phyloP scores from a whole-genome alignment of 176 grass and related monocot genomes.

The Miscanthus lutarioriparius region DNA sequence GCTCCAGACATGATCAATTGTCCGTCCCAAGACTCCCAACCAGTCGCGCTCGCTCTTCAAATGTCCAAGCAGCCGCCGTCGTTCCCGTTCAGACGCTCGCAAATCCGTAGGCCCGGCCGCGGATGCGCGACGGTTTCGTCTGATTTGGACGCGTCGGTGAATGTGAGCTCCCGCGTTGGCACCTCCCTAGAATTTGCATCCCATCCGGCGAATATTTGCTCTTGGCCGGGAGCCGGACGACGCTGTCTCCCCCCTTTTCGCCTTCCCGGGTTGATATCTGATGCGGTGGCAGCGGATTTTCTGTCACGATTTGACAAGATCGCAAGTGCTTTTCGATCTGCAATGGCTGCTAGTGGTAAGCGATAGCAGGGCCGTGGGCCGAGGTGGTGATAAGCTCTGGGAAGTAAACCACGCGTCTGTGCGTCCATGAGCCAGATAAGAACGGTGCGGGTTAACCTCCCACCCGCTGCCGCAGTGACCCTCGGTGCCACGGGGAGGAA shows the following conservation, averaged over 20 bases:
- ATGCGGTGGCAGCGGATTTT: background rate
- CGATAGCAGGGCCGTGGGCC: no score
- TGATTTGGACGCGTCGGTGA: background rate
- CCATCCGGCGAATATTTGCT: background rate
- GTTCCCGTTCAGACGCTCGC: background rate
- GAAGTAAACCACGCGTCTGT: background rate
- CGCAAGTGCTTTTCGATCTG: no score
- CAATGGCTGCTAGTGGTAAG: background rate
- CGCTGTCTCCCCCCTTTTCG: background rate
- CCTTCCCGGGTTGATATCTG: background rate
- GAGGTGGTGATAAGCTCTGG: background rate
- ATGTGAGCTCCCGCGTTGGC: no score
- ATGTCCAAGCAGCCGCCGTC: no score
- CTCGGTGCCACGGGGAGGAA: background rate
- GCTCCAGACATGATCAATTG: background rate
- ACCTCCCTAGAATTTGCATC: no score
- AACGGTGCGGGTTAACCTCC: slow-evolving; percentile 5
- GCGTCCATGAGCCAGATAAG: slow-evolving; percentile 6
- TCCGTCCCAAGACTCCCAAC: background rate
- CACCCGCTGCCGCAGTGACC: background rate
- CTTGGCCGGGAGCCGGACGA: no score
- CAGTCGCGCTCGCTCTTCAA: background rate
- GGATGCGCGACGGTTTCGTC: background rate
- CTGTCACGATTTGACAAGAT: background rate
- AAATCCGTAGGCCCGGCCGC: slow-evolving; percentile 1